phyloP scores from a whole-genome alignment of 2,329 filamentous ascomycete species.

The Niveomyces coronatus region DNA sequence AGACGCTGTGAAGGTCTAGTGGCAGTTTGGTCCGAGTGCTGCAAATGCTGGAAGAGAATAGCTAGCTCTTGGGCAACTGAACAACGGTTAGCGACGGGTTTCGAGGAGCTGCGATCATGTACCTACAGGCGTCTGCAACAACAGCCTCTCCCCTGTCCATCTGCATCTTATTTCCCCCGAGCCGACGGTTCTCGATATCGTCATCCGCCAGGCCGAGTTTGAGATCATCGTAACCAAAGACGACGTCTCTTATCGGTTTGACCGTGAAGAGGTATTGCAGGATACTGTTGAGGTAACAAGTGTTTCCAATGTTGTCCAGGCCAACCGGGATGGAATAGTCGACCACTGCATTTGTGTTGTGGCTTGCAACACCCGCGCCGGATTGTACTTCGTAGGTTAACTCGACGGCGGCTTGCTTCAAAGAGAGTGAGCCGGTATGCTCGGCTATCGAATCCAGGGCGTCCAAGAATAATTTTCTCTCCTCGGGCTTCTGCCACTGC shows the following conservation, averaged over 20 bases:
- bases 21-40: constrained; percentile 47
- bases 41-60: constrained; percentile 60
- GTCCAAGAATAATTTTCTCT: constrained; percentile 22
- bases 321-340: constrained; percentile 63
- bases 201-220: constrained; percentile 58
- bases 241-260: constrained; percentile 67
- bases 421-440: constrained; percentile 18
- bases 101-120: constrained; percentile 36
- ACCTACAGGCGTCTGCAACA: constrained; percentile 64
- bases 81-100: constrained; percentile 18
- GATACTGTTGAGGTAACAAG: constrained; percentile 94
- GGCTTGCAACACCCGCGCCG: constrained; percentile 10
- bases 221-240: constrained; percentile 63
- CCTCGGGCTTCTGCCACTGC: constrained; percentile 22
- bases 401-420: constrained; percentile 19
- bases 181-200: constrained; percentile 53
- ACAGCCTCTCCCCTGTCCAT: constrained; percentile 47
- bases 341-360: constrained; percentile 12
- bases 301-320: constrained; percentile 89
- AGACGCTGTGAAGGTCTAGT: constrained; percentile 67
- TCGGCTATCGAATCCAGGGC: constrained; percentile 26
- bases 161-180: constrained; percentile 54
- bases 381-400: constrained; percentile 14
- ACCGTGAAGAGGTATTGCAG: constrained; percentile 93
- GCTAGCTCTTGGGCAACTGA: constrained; percentile 66